These are phyloP conservation scores for Ustilago cynodontis DNA, from an alignment of 1,284 basidiomycete species.

Conservation along the genomic window DNA sequence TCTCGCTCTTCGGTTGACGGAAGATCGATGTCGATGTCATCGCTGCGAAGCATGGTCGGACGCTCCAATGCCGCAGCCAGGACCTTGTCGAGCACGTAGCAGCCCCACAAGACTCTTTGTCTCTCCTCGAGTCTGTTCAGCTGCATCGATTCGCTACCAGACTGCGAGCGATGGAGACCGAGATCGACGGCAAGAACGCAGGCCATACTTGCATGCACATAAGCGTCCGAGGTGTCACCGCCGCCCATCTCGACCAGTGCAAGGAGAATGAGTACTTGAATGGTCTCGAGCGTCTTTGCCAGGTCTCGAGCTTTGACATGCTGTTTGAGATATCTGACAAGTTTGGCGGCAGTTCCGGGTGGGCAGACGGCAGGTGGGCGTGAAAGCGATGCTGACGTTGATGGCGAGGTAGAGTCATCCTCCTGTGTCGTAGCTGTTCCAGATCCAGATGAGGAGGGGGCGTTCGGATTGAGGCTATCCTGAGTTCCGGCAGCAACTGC, in stretches of 20 bases:
- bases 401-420: background rate
- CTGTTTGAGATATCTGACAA: constrained; percentile 10
- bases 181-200: constrained; percentile 10
- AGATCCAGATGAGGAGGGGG: background rate
- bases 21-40: constrained; percentile 14
- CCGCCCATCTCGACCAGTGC: constrained; percentile 14
- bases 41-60: constrained; percentile 16
- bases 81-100: constrained; percentile 34
- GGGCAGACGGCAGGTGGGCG: constrained; percentile 6
- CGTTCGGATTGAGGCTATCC: background rate
- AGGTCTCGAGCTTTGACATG: background rate
- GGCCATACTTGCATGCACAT: constrained; percentile 8
- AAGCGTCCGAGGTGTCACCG: constrained; percentile 6
- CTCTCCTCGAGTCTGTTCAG: constrained; percentile 7
- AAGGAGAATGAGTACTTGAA: constrained; percentile 10
- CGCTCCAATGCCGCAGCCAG: constrained; percentile 24
- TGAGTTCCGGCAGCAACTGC: constrained; percentile 20
- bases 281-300: constrained; percentile 6
- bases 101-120: constrained; percentile 25
- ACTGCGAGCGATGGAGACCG: constrained; percentile 10
- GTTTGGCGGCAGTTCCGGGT: constrained; percentile 11
- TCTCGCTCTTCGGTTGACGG: constrained; percentile 25
- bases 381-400: background rate
- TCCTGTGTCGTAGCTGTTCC: background rate
- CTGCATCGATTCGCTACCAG: background rate